phyloP scores from a whole-genome alignment of 2,329 filamentous ascomycete genomes.

The Hypoxylon sp. region DNA sequence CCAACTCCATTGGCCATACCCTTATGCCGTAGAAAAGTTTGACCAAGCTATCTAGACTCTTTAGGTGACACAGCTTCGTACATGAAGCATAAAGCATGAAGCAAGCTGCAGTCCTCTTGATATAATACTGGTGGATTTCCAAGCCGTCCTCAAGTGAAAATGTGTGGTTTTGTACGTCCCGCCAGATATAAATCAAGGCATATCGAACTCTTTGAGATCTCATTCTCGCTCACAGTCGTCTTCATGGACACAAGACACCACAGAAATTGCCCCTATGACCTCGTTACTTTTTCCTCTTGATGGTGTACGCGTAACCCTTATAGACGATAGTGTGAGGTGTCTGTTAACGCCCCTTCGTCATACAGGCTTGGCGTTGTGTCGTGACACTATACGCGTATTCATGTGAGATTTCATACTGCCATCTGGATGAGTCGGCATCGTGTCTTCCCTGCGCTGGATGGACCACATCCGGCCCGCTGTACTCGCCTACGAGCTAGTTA shows the following conservation, averaged over 20 bases:
- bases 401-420: neutral
- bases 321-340: neutral
- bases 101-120: neutral
- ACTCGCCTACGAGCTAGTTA: neutral
- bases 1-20: neutral
- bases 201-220: neutral
- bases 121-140: neutral
- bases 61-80: neutral
- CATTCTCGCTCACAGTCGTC: neutral
- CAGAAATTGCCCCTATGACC: neutral
- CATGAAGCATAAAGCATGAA: neutral
- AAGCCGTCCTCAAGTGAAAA: neutral
- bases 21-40: no score
- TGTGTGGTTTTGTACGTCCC: neutral
- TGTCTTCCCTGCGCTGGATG: slow-evolving; percentile 5
- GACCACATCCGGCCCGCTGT: neutral
- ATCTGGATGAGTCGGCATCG: slow-evolving; percentile 8
- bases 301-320: neutral
- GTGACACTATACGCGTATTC: neutral
- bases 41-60: neutral
- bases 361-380: neutral
- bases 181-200: neutral
- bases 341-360: neutral
- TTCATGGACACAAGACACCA: neutral
- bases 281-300: neutral